phyloP scores from a whole-genome alignment of 768 basidiomycete genomes.

The Suillus placidus region DNA sequence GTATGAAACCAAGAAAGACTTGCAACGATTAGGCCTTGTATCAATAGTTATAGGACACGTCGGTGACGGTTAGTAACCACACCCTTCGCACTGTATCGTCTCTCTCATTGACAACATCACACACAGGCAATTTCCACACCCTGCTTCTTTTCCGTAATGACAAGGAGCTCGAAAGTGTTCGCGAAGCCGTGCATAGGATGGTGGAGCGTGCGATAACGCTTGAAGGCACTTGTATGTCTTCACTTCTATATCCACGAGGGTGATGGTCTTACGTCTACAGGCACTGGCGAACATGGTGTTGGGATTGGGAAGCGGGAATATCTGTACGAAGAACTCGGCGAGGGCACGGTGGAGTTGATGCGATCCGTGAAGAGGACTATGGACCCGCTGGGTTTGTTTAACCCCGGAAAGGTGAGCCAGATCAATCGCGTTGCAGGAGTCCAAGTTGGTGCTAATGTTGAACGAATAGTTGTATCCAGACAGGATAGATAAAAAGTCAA shows the following conservation, averaged over 20 bases:
- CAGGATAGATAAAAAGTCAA: constrained; percentile 5
- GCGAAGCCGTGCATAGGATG: constrained; percentile 58
- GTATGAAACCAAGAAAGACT: constrained; percentile 71
- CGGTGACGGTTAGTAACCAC: constrained; percentile 56
- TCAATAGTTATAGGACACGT: constrained; percentile 77
- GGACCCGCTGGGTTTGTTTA: constrained; percentile 77
- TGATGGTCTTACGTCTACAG: constrained; percentile 32
- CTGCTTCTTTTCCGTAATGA: constrained; percentile 60
- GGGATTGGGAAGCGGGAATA: constrained; percentile 85
- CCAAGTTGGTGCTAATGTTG: neutral
- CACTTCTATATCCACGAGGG: neutral
- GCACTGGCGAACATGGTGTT: constrained; percentile 86
- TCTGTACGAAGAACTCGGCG: constrained; percentile 79
- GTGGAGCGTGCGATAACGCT: constrained; percentile 67
- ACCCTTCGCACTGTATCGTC: constrained; percentile 27
- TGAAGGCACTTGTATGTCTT: constrained; percentile 68
- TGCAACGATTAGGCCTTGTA: constrained; percentile 54
- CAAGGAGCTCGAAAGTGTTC: constrained; percentile 48
- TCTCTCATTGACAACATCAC: neutral
- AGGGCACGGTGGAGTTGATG: constrained; percentile 84
- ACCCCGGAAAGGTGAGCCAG: constrained; percentile 76
- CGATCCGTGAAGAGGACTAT: constrained; percentile 73
- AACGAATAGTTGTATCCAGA: constrained; percentile 12
- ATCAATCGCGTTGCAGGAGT: neutral
- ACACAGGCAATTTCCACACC: constrained; percentile 51